Conservation (phyloP, 768 basidiomycete species). For the Termitomyces titanicus region DNA sequence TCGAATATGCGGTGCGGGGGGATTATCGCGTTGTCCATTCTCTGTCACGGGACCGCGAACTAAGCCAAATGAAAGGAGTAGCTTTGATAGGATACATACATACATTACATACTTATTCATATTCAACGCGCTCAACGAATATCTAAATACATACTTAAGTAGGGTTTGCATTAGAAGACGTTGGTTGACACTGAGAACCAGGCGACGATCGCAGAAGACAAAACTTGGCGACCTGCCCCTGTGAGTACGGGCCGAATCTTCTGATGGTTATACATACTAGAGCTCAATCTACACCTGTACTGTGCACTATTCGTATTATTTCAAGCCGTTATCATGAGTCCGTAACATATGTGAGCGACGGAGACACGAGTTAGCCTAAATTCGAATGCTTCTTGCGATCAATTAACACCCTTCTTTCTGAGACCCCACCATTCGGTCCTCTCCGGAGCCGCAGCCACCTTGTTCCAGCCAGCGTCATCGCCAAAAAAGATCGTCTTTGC, state of each 20-base stretch:
- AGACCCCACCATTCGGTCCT: conserved; percentile 17
- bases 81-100: too few species aligned
- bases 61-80: too few species aligned
- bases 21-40: too few species aligned
- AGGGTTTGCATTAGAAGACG: not conserved
- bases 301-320: too few species aligned
- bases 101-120: too few species aligned
- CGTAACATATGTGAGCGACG: not conserved
- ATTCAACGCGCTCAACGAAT: too few species aligned
- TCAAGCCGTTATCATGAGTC: not conserved
- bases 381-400: too few species aligned
- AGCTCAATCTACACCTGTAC: too few species aligned
- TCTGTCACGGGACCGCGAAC: too few species aligned
- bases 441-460: conserved; percentile 16
- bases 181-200: not conserved
- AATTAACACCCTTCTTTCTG: conserved; percentile 2
- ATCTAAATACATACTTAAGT: not conserved
- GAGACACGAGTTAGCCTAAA: too few species aligned
- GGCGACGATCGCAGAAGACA: not conserved
- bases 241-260: not conserved
- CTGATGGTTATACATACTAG: too few species aligned
- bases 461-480: conserved; percentile 14
- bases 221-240: not conserved
- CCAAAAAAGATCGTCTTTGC: conserved; percentile 1
- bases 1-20: too few species aligned